phyloP scores from a whole-genome alignment of 768 basidiomycete genomes.

The Stropharia rugosoannulata region DNA sequence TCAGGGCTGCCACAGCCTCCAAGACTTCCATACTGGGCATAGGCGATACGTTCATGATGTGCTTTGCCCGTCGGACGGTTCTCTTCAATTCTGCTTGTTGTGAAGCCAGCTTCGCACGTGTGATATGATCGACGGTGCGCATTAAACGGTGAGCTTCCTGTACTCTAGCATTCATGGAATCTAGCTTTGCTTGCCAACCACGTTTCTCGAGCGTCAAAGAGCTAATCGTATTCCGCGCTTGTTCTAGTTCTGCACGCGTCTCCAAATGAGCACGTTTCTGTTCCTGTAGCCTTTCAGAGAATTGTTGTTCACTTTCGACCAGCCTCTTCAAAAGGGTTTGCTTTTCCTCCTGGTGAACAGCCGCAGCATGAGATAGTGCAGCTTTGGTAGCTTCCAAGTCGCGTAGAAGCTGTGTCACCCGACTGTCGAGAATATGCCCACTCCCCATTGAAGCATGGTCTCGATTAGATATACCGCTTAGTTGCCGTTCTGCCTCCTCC shows the following conservation, averaged over 20 bases:
- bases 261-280: background rate
- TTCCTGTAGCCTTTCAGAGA: background rate
- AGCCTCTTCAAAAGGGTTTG: conserved; percentile 1
- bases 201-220: conserved; percentile 12
- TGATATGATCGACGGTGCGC: conserved; percentile 13
- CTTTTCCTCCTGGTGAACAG: conserved; percentile 1
- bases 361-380: background rate
- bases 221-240: background rate
- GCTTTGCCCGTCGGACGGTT: conserved; percentile 1
- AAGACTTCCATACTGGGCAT: conserved; percentile 19
- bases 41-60: background rate
- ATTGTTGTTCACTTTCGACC: background rate
- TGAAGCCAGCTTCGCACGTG: conserved; percentile 12
- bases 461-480: background rate
- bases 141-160: conserved; percentile 8
- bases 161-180: conserved; percentile 14
- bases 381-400: background rate
- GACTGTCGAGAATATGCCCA: background rate
- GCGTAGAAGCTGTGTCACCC: background rate
- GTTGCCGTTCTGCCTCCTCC: background rate
- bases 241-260: background rate
- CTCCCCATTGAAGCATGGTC: background rate
- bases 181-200: conserved; percentile 16
- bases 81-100: conserved; percentile 10
- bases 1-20: conserved; percentile 15